Base-by-base conservation (phyloP, 1,139 yeast species). In the Zygotorulaspora mrakii region DNA sequence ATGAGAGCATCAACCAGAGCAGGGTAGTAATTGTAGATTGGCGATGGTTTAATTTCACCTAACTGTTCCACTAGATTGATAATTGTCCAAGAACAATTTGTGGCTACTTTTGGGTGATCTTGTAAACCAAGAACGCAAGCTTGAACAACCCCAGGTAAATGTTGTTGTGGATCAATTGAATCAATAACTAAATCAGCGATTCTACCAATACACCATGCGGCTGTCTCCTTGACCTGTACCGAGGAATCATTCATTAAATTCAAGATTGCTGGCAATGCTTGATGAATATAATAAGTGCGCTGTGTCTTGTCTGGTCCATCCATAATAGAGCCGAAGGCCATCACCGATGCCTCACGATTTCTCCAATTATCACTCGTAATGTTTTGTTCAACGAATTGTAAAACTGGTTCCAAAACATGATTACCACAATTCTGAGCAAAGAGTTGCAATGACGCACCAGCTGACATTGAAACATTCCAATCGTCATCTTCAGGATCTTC, bases 401-500 rank as follows among this genome's bases (percentile, higher is more conserved):
- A 69, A 4, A 95, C 86, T 33, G 94, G 91, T 47, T 79, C 83
- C 31, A 89, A 88, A 37, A 91, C 88, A 52, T 80, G 80, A 59
- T 83, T 80, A 11, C 91, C 94, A 37, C 94, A 84, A 57, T 84
- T 79, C 63, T 85, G 95, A 4, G 98, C 96, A 67, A 86, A 89
- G 48, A 91, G 71, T 67, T 87, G 96, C 58, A 91, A 71, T 67
- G 97, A 94, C 10, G 97, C 91, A 56, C 96, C 98, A 2, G 98
- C 96, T 37, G 98, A 96, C 98, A 91, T 91, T 6, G 96, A 81
- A 33, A 88, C 95, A 42, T 89, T 84, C 98, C 98, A 91, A 56
- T 87, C 95, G 59, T 91, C 98, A 61, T 88, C 96, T 47, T 73
- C 79, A 24, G 85, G 80, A 54, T 85, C 95, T 43, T 86, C 96